These are phyloP conservation scores for Celoporthe dispersa DNA, from an alignment of 2,329 filamentous ascomycete genomes.

Conservation along the genomic window DNA sequence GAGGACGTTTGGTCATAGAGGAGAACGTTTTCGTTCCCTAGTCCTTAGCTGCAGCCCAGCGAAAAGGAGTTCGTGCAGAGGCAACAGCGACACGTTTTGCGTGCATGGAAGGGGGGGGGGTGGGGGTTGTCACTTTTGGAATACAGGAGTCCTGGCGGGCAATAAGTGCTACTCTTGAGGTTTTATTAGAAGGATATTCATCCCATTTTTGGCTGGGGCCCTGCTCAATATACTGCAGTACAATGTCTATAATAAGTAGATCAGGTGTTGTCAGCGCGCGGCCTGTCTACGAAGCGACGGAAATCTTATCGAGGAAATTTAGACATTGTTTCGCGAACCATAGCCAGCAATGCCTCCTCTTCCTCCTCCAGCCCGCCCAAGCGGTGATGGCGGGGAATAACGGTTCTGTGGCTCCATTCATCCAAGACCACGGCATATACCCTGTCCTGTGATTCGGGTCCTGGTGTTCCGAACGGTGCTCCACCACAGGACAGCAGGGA, in stretches of 20 bases:
- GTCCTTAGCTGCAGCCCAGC: slow-evolving; percentile 27
- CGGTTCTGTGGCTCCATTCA: not conserved
- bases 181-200: slow-evolving; percentile 7
- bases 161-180: not conserved
- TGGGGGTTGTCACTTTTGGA: slow-evolving; percentile 1
- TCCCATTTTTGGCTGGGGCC: not conserved
- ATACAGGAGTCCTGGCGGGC: slow-evolving; percentile 25
- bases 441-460: not conserved
- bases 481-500: no score
- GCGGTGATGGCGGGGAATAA: not conserved
- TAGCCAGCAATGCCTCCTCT: not conserved
- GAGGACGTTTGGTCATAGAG: slow-evolving; percentile 73
- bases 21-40: not conserved
- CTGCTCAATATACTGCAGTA: not conserved
- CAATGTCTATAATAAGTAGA: not conserved
- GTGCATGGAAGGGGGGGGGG: slow-evolving; percentile 7
- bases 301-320: not conserved
- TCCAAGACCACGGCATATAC: not conserved
- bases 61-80: slow-evolving; percentile 1
- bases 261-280: not conserved
- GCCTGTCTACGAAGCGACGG: not conserved
- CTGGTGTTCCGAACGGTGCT: not conserved
- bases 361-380: not conserved
- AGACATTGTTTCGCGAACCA: not conserved
- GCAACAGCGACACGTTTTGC: slow-evolving; percentile 9